Conservation (phyloP, 2,329 filamentous ascomycete genomes). For the Tolypocladium endophyticum region DNA sequence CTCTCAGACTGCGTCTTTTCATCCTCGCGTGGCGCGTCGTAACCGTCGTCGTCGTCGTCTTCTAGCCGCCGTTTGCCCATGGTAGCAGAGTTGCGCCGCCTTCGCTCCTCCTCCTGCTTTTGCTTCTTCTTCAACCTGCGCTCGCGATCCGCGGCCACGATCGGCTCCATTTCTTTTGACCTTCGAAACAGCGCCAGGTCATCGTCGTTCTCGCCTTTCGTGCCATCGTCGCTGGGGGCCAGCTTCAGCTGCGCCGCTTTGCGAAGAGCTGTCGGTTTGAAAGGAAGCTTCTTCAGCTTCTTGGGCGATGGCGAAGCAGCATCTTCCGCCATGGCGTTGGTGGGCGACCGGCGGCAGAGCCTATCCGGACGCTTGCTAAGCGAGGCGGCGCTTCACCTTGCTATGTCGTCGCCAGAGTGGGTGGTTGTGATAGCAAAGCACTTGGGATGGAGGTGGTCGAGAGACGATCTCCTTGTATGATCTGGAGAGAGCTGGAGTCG, state of each 20-base stretch:
- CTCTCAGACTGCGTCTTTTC: not conserved
- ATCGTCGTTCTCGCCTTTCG: conserved; percentile 16
- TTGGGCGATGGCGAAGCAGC: conserved; percentile 11
- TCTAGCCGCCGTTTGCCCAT: conserved; percentile 12
- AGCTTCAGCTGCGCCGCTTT: conserved; percentile 17
- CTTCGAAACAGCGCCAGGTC: conserved; percentile 39
- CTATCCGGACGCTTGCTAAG: not conserved
- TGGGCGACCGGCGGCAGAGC: not conserved
- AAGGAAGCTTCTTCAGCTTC: conserved; percentile 33
- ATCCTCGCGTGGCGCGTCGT: not conserved
- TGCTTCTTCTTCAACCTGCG: conserved; percentile 16
- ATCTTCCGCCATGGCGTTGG: conserved; percentile 20
- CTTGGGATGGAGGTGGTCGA: not conserved
- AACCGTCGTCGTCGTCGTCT: conserved; percentile 3
- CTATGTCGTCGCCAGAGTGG: not conserved
- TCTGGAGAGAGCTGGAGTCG: not conserved
- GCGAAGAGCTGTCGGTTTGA: conserved; percentile 36
- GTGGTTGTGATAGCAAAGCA: not conserved
- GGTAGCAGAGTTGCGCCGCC: conserved; percentile 3
- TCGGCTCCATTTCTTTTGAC: conserved; percentile 37
- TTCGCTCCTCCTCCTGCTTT: conserved; percentile 9
- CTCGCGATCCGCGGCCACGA: conserved; percentile 29
- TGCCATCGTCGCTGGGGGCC: conserved; percentile 4
- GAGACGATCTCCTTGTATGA: no score
- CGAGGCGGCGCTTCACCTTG: not conserved